phyloP scores from a whole-genome alignment of 768 basidiomycete genomes.

The Kwoniella sp. region DNA sequence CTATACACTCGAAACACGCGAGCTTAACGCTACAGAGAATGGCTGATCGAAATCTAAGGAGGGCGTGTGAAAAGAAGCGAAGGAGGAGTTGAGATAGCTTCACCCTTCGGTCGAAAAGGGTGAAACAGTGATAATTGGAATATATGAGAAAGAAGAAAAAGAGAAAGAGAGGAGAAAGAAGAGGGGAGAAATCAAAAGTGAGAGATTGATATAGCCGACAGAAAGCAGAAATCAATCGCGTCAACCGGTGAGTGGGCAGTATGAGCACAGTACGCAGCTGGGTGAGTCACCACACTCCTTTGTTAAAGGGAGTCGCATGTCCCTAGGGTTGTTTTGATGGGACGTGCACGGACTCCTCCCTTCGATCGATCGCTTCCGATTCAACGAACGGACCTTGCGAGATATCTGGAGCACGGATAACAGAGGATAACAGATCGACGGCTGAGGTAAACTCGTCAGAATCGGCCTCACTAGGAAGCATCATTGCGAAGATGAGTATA shows the following conservation, averaged over 20 bases:
- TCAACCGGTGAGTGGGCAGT: not conserved
- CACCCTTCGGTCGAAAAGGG: not conserved
- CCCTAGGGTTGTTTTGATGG: not conserved
- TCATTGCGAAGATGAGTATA: too few relatives aligned
- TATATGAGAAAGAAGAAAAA: conserved; percentile 7
- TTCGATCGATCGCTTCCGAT: not conserved
- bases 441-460: too few relatives aligned
- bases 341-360: conserved; percentile 12
- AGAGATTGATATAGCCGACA: not conserved
- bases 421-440: too few relatives aligned
- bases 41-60: too few relatives aligned
- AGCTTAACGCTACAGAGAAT: too few relatives aligned
- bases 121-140: not conserved
- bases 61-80: too few relatives aligned
- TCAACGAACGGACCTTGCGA: conserved; percentile 6
- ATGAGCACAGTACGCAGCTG: not conserved
- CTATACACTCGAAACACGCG: too few relatives aligned
- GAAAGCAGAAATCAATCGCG: conserved; percentile 26
- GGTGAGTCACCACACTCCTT: conserved; percentile 3
- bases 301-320: not conserved
- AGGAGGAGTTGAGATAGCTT: too few relatives aligned
- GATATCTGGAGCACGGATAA: too few relatives aligned
- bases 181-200: conserved; percentile 8
- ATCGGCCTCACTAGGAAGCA: too few relatives aligned
- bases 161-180: conserved; percentile 16